Conservation (phyloP, 805 yeast genomes). For the Scheffersomyces ergatensis region DNA sequence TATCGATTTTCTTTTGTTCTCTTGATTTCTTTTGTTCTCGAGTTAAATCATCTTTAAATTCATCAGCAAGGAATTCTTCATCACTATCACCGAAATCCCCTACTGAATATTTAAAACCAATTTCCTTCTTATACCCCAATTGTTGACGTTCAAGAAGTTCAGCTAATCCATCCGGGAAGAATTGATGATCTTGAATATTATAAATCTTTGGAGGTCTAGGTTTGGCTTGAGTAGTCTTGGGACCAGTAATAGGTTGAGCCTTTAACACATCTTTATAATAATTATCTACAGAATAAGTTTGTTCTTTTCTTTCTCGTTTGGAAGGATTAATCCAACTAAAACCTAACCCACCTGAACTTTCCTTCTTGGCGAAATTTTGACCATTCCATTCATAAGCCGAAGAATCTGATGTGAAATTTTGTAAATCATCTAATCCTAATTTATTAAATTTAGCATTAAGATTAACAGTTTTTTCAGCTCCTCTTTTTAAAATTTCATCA, state of each 20-base stretch:
- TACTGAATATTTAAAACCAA: constrained; percentile 55
- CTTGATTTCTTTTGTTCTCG: constrained; percentile 36
- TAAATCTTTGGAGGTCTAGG: constrained; percentile 65
- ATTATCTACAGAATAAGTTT: constrained; percentile 72
- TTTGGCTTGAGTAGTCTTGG: constrained; percentile 10
- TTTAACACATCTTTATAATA: constrained; percentile 70
- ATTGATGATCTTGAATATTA: constrained; percentile 71
- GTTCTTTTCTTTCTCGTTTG: constrained; percentile 74
- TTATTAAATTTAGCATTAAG: constrained; percentile 80
- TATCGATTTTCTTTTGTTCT: constrained; percentile 56
- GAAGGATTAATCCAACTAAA: constrained; percentile 72
- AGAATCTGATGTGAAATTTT: constrained; percentile 83
- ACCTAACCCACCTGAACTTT: constrained; percentile 31
- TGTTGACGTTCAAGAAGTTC: constrained; percentile 63
- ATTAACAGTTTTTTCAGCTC: constrained; percentile 77
- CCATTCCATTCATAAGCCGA: constrained; percentile 98
- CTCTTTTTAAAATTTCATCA: constrained; percentile 75
- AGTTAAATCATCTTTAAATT: constrained; percentile 34
- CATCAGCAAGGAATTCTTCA: constrained; percentile 48
- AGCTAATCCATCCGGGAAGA: constrained; percentile 55
- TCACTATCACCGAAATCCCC: constrained; percentile 62
- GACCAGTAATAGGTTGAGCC: constrained; percentile 15
- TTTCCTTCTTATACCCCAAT: constrained; percentile 56
- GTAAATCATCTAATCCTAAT: constrained; percentile 89
- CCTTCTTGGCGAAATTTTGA: constrained; percentile 65